Conservation (phyloP, 2,329 filamentous ascomycete species). For the Aspergillus luchuensis region DNA sequence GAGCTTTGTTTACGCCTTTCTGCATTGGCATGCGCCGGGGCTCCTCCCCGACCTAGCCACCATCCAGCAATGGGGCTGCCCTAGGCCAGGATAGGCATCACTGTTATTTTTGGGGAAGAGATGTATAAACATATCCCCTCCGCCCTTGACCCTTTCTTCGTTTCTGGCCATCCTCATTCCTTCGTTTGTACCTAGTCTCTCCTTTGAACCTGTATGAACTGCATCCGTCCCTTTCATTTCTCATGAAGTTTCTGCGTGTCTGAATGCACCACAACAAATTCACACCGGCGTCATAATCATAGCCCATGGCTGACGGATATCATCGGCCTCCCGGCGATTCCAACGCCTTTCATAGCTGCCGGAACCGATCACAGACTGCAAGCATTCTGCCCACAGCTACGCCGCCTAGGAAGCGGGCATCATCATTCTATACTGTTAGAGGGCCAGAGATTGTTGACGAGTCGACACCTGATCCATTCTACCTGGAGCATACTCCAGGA, state of each 20-base stretch:
- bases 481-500: conserved; percentile 40
- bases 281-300: conserved; percentile 23
- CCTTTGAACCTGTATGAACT: conserved; percentile 14
- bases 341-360: conserved; percentile 34
- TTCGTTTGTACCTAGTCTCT: conserved; percentile 12
- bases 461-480: conserved; percentile 42
- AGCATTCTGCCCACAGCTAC: conserved; percentile 32
- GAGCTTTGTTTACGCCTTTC: conserved; percentile 40
- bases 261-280: conserved; percentile 10
- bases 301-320: conserved; percentile 44
- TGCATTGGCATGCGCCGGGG: conserved; percentile 42
- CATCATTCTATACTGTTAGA: conserved; percentile 33
- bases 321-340: conserved; percentile 36
- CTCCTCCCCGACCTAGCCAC: conserved; percentile 35
- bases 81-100: conserved; percentile 7
- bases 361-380: conserved; percentile 36
- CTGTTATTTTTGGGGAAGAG: conserved; percentile 27
- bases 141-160: conserved; percentile 27
- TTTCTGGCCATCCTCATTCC: conserved; percentile 10
- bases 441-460: conserved; percentile 34
- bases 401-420: conserved; percentile 32
- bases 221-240: conserved; percentile 14
- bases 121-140: conserved; percentile 41
- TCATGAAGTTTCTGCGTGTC: conserved; percentile 14
- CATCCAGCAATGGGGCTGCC: conserved; percentile 17